These are phyloP conservation scores for Thielaviopsis musarum DNA, from an alignment of 2,329 filamentous ascomycete species.

Conservation along the genomic window DNA sequence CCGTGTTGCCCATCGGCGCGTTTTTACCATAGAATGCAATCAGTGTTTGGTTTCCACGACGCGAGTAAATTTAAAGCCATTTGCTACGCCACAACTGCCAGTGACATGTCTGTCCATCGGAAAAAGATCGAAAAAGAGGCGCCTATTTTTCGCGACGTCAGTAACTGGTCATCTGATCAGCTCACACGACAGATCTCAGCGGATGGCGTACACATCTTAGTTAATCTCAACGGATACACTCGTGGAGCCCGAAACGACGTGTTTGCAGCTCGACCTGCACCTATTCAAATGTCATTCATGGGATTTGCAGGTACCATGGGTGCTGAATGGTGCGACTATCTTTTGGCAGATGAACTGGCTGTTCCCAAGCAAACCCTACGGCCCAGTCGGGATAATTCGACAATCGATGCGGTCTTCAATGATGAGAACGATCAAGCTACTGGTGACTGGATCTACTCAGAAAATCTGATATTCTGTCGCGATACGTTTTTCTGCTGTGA, in stretches of 20 bases:
- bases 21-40: constrained; percentile 56
- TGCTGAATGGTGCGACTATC: constrained; percentile 97
- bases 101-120: constrained; percentile 76
- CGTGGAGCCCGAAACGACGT: constrained; percentile 93
- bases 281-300: constrained; percentile 99
- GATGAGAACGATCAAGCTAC: constrained; percentile 51
- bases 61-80: constrained; percentile 58
- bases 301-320: constrained; percentile 91
- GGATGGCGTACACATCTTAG: constrained; percentile 82
- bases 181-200: constrained; percentile 72
- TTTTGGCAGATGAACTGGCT: constrained; percentile 76
- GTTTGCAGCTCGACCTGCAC: constrained; percentile 84
- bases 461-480: constrained; percentile 88
- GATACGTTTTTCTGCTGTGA: constrained; percentile 98
- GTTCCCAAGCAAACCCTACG: constrained; percentile 69
- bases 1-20: neutral
- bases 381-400: constrained; percentile 59
- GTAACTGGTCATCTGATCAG: constrained; percentile 67
- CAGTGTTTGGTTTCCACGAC: constrained; percentile 86
- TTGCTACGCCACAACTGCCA: constrained; percentile 88
- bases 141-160: constrained; percentile 79
- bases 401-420: constrained; percentile 50
- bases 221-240: constrained; percentile 98
- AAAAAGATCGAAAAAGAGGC: constrained; percentile 87
- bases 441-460: constrained; percentile 84